These are phyloP conservation scores for Ploettnerulaceae sp. DNA, from an alignment of 2,329 filamentous ascomycete species.

Conservation along the genomic window DNA sequence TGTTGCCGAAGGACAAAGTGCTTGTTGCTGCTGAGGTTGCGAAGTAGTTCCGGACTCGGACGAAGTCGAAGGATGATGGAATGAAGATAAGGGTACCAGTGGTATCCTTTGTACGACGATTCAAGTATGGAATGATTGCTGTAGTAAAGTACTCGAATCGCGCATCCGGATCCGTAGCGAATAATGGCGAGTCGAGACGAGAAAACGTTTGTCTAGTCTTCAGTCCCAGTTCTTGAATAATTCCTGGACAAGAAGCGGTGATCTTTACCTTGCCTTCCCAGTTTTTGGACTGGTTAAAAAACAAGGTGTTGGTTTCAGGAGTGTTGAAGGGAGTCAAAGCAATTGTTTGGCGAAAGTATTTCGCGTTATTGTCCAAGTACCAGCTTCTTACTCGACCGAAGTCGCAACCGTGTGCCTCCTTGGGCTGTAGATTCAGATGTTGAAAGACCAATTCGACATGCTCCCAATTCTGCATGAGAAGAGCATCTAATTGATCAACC, in stretches of 20 bases:
- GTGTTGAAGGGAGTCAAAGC: constrained; percentile 78
- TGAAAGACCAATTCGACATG: constrained; percentile 89
- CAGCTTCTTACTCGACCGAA: constrained; percentile 84
- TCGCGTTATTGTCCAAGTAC: constrained; percentile 87
- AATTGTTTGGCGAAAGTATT: constrained; percentile 79
- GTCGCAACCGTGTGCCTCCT: constrained; percentile 86
- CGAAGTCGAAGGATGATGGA: constrained; percentile 91
- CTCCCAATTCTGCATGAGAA: constrained; percentile 98
- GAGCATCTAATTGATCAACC: constrained; percentile 85
- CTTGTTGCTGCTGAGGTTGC: constrained; percentile 59
- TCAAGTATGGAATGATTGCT: constrained; percentile 70
- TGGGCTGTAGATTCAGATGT: constrained; percentile 85
- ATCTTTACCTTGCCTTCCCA: constrained; percentile 74
- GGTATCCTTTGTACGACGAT: constrained; percentile 60
- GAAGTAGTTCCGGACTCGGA: constrained; percentile 88
- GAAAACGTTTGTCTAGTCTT: constrained; percentile 84
- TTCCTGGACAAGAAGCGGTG: constrained; percentile 60
- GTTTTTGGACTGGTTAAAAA: constrained; percentile 73
- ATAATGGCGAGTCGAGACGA: constrained; percentile 68
- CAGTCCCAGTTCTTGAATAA: constrained; percentile 67
- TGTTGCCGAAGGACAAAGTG: constrained; percentile 65
- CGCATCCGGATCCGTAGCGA: constrained; percentile 74
- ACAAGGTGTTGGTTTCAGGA: constrained; percentile 78
- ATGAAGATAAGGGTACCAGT: constrained; percentile 81
- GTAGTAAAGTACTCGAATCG: constrained; percentile 89